Base-by-base conservation (phyloP, 495 filamentous ascomycete species). In the Pyrenula massariospora region DNA sequence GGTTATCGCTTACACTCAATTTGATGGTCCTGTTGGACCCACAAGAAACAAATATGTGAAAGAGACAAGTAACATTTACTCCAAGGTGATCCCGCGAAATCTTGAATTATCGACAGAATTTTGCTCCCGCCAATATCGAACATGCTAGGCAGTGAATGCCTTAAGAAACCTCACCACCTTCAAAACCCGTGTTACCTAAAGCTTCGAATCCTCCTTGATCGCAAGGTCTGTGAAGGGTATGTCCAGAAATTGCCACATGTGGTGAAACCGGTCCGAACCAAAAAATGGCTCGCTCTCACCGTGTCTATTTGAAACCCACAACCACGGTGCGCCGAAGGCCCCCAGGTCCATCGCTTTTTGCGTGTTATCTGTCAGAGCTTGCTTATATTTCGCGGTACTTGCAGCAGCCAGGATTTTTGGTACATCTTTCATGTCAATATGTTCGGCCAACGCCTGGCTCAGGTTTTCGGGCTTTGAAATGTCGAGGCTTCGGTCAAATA, bases 271-370 rank as follows among this genome's bases (percentile, higher is more conserved):
- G 31, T 42, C 31, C 31, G 31, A 42, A 8, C 31, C 31, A 42
- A 90, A 91, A 65, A 89, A 89, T 2, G 84, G 83, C 70, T 87
- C 83, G 54, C 71, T 73, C 54, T 71, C 63, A 2, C 84, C 83
- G 10, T 73, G 67, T 12, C 54, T 61, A 62, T 88, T 80, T n/a
- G 65, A 70, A n/a, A 83, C 86, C 77, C 81, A 85, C 57, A 88
- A 73, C 85, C 87, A 91, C 0, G 87, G 87, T 54, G 81, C 81
- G 0, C 87, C 87, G 67, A 86, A 91, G 1, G 86, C 86, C 0
- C 87, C 87, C 19, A 63, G 67, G 48, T 83, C 75, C 11, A 89
- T 60, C 3, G 75, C 81, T 58, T 76, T 73, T 57, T 78, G 67
- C 25, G 86, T 90, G 25, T 78, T 77, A 2, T 66, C 71, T 53